Evolutionary conservation across 768 basidiomycete species (phyloP), one percentile per base, ranked within the genome.

Genomic region (Panellus pusillus): DNA sequence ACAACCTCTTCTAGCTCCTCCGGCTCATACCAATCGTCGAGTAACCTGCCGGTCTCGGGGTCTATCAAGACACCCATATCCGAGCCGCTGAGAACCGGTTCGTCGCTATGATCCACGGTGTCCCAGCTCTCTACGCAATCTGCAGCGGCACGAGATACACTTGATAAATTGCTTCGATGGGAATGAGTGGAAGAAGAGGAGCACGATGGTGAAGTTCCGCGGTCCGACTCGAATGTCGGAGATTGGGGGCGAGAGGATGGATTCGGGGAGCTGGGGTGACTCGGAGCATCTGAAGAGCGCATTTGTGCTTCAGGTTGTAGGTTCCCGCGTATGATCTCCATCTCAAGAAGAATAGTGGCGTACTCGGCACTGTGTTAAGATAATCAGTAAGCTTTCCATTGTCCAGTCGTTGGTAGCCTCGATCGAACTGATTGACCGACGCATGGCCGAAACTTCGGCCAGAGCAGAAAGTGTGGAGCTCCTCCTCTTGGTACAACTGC

Each of bases 401-500:
- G 45, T 59, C 54, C 12, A 66, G 47, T 9, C 52, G 36, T 12
- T 54, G 31, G 28, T 55, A 55, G 3, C 65, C 65, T 1, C 36
- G 37, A 24, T 58, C 52, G 28, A 64, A 61, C 43, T 38, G 43
- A 47, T 63, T 54, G 4, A 46, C 32, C 14, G 57, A 50, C 5
- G 37, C 53, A 35, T 64, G 63, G 2, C 63, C 59, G 43, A 62
- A 44, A n/a, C 54, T 46, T 0, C 62, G 48, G 32, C 64, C 58
- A 13, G 61, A 44, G 2, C 60, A 43, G 47, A 63, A 64, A 2
- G 3, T 17, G 38, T 66, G 66, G 0, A 68, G 54, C 18, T 63
- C 50, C 28, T 62, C 53, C 54, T 45, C 18, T 53, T 47, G n/a
- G 50, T 61, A 64, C 36, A 61, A n/a, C 7, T 20, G 32, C 7